Conservation (phyloP, 2,329 filamentous ascomycete species). For the Diplocarpon rosae region DNA sequence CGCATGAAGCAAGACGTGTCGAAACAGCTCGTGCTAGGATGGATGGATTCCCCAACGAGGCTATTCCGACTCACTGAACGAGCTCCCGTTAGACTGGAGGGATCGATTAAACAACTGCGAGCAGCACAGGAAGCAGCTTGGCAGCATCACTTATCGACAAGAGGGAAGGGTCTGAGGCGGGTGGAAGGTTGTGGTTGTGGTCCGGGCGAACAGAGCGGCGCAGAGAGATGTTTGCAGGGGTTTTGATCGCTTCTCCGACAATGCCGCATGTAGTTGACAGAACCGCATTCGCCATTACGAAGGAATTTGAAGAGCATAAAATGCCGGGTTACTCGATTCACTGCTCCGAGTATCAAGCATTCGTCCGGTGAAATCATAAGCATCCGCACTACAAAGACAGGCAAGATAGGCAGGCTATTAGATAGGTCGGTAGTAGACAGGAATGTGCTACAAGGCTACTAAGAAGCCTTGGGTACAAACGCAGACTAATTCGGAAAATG, state of each 20-base stretch:
- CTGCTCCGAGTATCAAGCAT: no score
- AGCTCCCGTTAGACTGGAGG: conserved; percentile 5
- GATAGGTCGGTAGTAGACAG: no score
- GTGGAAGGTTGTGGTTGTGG: no score
- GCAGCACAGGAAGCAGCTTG: not conserved
- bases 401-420: no score
- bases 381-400: no score
- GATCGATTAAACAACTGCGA: conserved; percentile 7
- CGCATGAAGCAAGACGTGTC: conserved; percentile 18
- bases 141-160: not conserved
- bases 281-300: no score
- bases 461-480: no score
- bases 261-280: conserved; percentile 3
- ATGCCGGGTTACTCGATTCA: no score
- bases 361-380: no score
- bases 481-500: no score
- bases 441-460: no score
- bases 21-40: conserved; percentile 16
- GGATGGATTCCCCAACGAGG: conserved; percentile 8
- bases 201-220: not conserved
- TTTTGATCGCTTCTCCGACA: conserved; percentile 10
- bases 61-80: conserved; percentile 15
- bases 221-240: conserved; percentile 9
- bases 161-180: not conserved
- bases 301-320: no score